These are phyloP conservation scores for Gossypioides kirkii DNA, from an alignment of 345 rosid species.

Conservation along the genomic window DNA sequence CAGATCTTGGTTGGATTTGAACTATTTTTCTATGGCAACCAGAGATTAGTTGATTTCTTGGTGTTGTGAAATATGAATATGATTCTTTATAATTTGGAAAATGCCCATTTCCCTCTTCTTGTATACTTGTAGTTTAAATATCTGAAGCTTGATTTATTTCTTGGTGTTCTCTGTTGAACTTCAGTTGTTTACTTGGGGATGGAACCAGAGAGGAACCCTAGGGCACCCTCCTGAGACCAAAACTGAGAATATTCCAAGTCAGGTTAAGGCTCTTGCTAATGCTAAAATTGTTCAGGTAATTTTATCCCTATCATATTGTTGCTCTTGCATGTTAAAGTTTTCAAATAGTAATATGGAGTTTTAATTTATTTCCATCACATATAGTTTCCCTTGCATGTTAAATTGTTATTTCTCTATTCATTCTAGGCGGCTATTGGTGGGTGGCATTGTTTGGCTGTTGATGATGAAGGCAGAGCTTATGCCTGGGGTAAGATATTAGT, in stretches of 20 bases:
- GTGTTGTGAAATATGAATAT: background rate
- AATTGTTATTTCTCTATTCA: constrained; percentile 4
- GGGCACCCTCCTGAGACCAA: constrained; percentile 93
- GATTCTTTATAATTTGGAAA: background rate
- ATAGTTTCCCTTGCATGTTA: constrained; percentile 7
- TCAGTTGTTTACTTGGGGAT: constrained; percentile 99
- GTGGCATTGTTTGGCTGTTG: constrained; percentile 99
- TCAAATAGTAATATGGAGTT: background rate
- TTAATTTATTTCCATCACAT: background rate
- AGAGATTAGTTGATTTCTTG: constrained; percentile 7
- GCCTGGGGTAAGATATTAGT: constrained; percentile 74
- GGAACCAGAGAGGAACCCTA: constrained; percentile 98
- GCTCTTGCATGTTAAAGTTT: background rate
- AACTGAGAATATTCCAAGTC: constrained; percentile 84
- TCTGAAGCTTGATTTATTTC: constrained; percentile 8
- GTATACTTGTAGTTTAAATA: background rate
- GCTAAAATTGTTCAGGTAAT: constrained; percentile 82
- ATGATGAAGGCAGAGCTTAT: constrained; percentile 93
- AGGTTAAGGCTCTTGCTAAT: constrained; percentile 62
- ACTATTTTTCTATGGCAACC: background rate
- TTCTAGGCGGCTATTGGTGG: constrained; percentile 97
- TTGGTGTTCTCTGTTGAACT: constrained; percentile 6
- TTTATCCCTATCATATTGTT: background rate
- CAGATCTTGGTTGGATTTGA: background rate
- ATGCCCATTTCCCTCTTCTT: background rate